Evolutionary conservation across 192 early-diverging fungal genomes (phyloP).

Genomic region (Powellomyces hirtus): DNA sequence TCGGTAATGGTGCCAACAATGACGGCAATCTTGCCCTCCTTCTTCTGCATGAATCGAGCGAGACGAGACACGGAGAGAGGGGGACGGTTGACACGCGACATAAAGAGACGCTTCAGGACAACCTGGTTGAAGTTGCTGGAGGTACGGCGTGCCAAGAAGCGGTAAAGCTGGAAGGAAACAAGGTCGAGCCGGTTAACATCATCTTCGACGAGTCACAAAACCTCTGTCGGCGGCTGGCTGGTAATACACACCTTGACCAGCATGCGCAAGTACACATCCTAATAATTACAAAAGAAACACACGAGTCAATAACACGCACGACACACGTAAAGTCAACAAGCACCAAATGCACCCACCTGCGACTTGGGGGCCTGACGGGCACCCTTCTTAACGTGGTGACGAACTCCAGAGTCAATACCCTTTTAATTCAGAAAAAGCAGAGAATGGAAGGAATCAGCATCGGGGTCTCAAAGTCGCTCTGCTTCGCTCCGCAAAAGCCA

Average conservation of each 20-base stretch:
- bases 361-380: slow-evolving; percentile 86
- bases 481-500: slow-evolving; percentile 12
- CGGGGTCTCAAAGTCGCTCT: slow-evolving; percentile 9
- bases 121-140: slow-evolving; percentile 99
- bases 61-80: slow-evolving; percentile 92
- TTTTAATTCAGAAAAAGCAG: slow-evolving; percentile 38
- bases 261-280: slow-evolving; percentile 95
- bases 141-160: slow-evolving; percentile 99
- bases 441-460: slow-evolving; percentile 14
- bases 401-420: slow-evolving; percentile 97
- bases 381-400: slow-evolving; percentile 97
- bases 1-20: slow-evolving; percentile 97
- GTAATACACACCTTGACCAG: slow-evolving; percentile 89
- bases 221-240: no score
- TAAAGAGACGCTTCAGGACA: slow-evolving; percentile 95
- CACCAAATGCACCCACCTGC: slow-evolving; percentile 38
- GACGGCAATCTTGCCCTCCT: slow-evolving; percentile 90
- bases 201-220: no score
- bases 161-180: slow-evolving; percentile 72
- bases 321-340: background rate
- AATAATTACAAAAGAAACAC: slow-evolving; percentile 11
- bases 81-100: slow-evolving; percentile 97
- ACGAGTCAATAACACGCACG: background rate
- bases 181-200: background rate
- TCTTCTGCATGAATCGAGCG: slow-evolving; percentile 66